Base-by-base conservation (phyloP, 2,329 filamentous ascomycete species). In the Epichloe bromicola region DNA sequence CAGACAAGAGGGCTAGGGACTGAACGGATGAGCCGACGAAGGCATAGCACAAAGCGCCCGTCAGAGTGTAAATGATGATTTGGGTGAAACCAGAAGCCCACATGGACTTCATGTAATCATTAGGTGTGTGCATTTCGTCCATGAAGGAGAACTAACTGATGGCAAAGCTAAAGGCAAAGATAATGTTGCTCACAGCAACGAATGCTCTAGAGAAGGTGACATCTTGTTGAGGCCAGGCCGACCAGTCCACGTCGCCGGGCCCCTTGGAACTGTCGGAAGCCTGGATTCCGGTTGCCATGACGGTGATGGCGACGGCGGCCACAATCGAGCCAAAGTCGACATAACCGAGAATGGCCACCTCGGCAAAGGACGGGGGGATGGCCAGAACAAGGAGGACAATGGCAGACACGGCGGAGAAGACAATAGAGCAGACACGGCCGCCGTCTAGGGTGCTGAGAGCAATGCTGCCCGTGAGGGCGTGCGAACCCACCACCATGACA, bases 1-100 rank as follows among this genome's bases (percentile, higher is more conserved):
- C 80, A 0, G 82, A 84, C 5, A 84, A 76, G 6, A 89, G 73
- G 0, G 85, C 83, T 1, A 85, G 86, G 0, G 80, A 82, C 51
- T 73, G 64, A 23, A 89, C 83, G 0, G 73, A 67, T 1, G 69
- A 67, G 26, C 85, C 85, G 7, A 80, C 80, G 60, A 80, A 88
- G 51, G 76, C 75, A 69, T 88, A 88, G 58, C 87, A 77, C 19
- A 87, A 70, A 5, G 79, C 74, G 5, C 82, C 82, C 1, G 82
- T 80, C 23, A 85, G 57, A 43, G 83, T 76, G 67, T 88, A 88
- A 57, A 88, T 76, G 50, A 67, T 63, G 36, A 82, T 80, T 58
- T 85, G 79, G 48, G 79, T 73, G 33, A 74, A 65, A 56, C 85
- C 82, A 0, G 85, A 75, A 34, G 82, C 63, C 59, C 73, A 72